Evolutionary conservation across 139 green algal species (phyloP).

Genomic region (Astrephomene gubernaculifera): DNA sequence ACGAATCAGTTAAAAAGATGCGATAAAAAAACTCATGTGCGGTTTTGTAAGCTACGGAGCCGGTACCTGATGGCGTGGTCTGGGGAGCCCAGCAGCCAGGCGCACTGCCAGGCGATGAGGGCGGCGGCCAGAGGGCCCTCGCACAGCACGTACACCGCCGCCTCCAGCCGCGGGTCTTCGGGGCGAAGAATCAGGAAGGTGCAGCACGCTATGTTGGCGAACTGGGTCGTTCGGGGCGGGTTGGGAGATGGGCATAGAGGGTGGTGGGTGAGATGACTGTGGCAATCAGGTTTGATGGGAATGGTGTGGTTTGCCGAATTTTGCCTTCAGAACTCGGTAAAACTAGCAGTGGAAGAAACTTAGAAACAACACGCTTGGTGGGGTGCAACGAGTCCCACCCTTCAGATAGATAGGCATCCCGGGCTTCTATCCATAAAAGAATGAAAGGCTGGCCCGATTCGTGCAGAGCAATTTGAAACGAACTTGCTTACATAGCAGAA

Average conservation of each 20-base stretch:
- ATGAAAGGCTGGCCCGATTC: no score
- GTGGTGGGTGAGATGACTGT: background rate
- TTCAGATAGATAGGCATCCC: no score
- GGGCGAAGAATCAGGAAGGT: conserved; percentile 43
- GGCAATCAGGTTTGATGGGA: no score
- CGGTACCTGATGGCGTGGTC: conserved; percentile 65
- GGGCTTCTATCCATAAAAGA: no score
- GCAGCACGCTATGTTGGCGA: conserved; percentile 50
- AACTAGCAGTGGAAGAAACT: no score
- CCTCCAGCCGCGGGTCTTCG: conserved; percentile 19
- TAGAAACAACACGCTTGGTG: no score
- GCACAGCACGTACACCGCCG: conserved; percentile 47
- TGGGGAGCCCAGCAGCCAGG: conserved; percentile 67
- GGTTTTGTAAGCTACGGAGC: background rate
- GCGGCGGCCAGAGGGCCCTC: conserved; percentile 60
- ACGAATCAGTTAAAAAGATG: no score
- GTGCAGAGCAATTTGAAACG: no score
- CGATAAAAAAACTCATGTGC: no score
- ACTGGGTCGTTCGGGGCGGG: conserved; percentile 27
- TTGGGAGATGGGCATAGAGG: background rate
- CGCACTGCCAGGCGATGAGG: conserved; percentile 69
- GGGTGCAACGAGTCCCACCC: no score
- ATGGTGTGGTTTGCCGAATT: no score
- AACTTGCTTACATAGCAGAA: conserved; percentile 72
- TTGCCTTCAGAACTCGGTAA: no score